phyloP scores from a whole-genome alignment of 495 filamentous ascomycete genomes.

The Aspergillus hancockii region DNA sequence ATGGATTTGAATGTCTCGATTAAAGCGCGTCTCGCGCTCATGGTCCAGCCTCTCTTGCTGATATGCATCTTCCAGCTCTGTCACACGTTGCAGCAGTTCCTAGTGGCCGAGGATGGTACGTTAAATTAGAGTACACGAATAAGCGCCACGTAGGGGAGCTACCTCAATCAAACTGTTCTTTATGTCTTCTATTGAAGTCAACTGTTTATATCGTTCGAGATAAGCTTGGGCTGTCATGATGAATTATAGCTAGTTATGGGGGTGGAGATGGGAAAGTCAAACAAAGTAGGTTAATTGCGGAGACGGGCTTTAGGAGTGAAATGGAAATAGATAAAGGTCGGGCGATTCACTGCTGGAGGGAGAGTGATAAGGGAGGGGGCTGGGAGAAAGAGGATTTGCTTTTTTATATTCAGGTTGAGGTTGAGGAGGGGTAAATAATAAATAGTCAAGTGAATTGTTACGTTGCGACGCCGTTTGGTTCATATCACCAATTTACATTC shows the following conservation, averaged over 20 bases:
- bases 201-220: conserved; percentile 49
- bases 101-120: conserved; percentile 21
- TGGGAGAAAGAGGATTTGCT: background rate
- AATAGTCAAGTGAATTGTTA: background rate
- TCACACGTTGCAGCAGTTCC: conserved; percentile 52
- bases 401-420: background rate
- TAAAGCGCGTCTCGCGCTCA: conserved; percentile 56
- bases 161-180: conserved; percentile 59
- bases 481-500: background rate
- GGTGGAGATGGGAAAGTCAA: conserved; percentile 6
- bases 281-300: background rate
- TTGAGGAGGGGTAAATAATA: background rate
- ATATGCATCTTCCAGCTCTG: conserved; percentile 47
- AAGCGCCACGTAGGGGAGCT: conserved; percentile 17
- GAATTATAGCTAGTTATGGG: conserved; percentile 8
- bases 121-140: conserved; percentile 4
- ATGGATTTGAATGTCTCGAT: conserved; percentile 53
- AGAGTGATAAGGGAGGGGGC: background rate
- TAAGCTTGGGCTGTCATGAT: conserved; percentile 39
- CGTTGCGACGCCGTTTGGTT: background rate
- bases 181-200: conserved; percentile 48
- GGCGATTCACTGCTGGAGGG: background rate
- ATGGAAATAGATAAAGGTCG: background rate
- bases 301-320: background rate
- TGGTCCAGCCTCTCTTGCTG: conserved; percentile 52